Base-by-base conservation (phyloP, 179 eudicot species). In the Carnegiea gigantea region DNA sequence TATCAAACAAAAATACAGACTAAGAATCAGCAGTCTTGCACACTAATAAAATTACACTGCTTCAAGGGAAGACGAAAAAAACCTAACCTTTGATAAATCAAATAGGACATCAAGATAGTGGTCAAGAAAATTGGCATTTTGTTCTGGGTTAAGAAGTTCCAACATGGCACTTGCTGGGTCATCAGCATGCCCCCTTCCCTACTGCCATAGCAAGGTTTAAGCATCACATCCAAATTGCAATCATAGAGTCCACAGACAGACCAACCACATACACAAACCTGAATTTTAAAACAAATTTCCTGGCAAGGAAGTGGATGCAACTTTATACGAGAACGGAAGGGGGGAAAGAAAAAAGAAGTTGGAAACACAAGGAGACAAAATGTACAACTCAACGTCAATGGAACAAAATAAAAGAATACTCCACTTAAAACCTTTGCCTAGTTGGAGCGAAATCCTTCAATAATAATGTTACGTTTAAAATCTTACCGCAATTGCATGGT, bases 121-220 rank as follows among this genome's bases (percentile, higher is more conserved):
- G 84, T 97, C 98, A 10, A 95, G 87, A 87, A 97, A 97, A 85
- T 95, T 97, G 24, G 98, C 98, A 88, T 97, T 97, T 84, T 97
- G 99, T 86, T 97, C 99, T 24, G 99, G 99, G 82, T 97, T 98
- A 81, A 97, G 99, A 74, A 97, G 97, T 86, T 97, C 99, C 86
- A 97, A 85, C 98, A 97, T 92, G 83, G 99, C 99, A 92, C 98
- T 95, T 51, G 99, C 99, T 62, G 99, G 99, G 89, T 97, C 99
- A 72, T 98, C 99, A 44, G 98, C 91, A 87, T 97, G 97, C 64
- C 98, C 99, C 76, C 94, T 91, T 85, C 98, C 99, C 87, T 95
- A 84, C 99, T 96, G 97, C 80, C 82, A 77, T 28, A 9, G 33
- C 28, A 38, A 59, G 53, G 60, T 21, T 26, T n/a, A 70, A 70